Evolutionary conservation across 495 filamentous ascomycete species (phyloP).

Genomic region (Aspergillus heteromorphus): DNA sequence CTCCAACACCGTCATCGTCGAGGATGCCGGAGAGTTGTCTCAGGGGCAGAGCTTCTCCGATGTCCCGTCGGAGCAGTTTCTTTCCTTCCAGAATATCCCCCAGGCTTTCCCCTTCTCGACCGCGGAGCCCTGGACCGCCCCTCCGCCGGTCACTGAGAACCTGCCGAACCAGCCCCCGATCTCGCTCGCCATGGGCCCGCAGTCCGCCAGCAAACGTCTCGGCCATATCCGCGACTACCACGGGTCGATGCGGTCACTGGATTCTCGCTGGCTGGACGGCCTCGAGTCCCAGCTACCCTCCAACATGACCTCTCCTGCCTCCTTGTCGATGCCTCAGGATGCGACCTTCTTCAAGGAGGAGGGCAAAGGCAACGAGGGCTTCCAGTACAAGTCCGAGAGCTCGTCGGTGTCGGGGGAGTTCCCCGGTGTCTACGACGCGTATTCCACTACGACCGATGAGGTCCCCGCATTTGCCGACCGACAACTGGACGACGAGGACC

Average conservation of each 20-base stretch:
- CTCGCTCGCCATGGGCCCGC: slow-evolving; percentile 20
- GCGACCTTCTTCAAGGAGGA: slow-evolving; percentile 17
- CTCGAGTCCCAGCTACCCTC: slow-evolving; percentile 34
- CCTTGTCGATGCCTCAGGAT: slow-evolving; percentile 19
- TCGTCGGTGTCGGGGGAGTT: slow-evolving; percentile 38
- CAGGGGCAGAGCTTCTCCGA: slow-evolving; percentile 33
- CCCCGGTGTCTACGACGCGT: slow-evolving; percentile 32
- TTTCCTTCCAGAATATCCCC: slow-evolving; percentile 32
- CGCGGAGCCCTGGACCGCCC: slow-evolving; percentile 28
- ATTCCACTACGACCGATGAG: slow-evolving; percentile 34
- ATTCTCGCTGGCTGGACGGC: slow-evolving; percentile 35
- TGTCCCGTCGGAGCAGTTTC: slow-evolving; percentile 26
- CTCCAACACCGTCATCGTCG: slow-evolving; percentile 36
- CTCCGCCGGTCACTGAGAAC: slow-evolving; percentile 17
- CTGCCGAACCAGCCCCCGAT: slow-evolving; percentile 19
- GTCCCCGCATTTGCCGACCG: slow-evolving; percentile 27
- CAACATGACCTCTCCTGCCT: slow-evolving; percentile 25
- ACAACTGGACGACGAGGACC: slow-evolving; percentile 28
- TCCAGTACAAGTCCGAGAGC: slow-evolving; percentile 38
- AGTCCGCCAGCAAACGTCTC: slow-evolving; percentile 19
- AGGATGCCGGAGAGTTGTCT: slow-evolving; percentile 33
- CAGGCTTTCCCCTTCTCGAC: slow-evolving; percentile 30
- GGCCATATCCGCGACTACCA: slow-evolving; percentile 22
- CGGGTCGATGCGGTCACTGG: slow-evolving; percentile 28
- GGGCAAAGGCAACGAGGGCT: slow-evolving; percentile 22